Conservation (phyloP, 495 filamentous ascomycete species). For the Podospora australis region DNA sequence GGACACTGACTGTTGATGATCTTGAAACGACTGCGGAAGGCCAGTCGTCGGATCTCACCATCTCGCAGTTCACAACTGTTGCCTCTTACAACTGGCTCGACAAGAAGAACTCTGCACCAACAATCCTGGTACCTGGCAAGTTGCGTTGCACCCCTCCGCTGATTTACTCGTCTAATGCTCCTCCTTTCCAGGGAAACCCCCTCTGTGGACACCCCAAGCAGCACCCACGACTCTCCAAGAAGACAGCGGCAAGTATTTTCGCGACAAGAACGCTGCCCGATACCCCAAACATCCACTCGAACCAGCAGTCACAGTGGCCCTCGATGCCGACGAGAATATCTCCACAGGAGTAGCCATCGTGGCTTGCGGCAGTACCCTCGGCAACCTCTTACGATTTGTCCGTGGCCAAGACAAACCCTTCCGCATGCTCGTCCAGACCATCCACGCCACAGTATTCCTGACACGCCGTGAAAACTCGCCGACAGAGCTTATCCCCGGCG, state of each 20-base stretch:
- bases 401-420: constrained; percentile 40
- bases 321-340: constrained; percentile 20
- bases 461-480: constrained; percentile 53
- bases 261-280: constrained; percentile 57
- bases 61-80: constrained; percentile 2
- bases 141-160: neutral
- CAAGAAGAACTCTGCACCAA: neutral
- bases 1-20: constrained; percentile 14
- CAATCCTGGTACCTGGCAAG: constrained; percentile 20
- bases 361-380: constrained; percentile 56
- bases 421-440: constrained; percentile 52
- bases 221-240: constrained; percentile 32
- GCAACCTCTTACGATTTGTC: constrained; percentile 48
- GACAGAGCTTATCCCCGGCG: constrained; percentile 40
- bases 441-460: constrained; percentile 58
- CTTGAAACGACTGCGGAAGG: neutral
- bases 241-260: constrained; percentile 50
- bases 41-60: neutral
- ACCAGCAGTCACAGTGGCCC: constrained; percentile 42
- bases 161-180: neutral
- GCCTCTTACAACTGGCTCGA: constrained; percentile 23
- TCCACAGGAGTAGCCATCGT: constrained; percentile 49
- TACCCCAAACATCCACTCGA: constrained; percentile 52
- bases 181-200: constrained; percentile 43
- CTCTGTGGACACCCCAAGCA: constrained; percentile 49